Percentiles rank a stretch among this genome's conserved stretches.
phyloP scores from a whole-genome alignment of 208 protist species.

The Leishmania guyanensis region DNA sequence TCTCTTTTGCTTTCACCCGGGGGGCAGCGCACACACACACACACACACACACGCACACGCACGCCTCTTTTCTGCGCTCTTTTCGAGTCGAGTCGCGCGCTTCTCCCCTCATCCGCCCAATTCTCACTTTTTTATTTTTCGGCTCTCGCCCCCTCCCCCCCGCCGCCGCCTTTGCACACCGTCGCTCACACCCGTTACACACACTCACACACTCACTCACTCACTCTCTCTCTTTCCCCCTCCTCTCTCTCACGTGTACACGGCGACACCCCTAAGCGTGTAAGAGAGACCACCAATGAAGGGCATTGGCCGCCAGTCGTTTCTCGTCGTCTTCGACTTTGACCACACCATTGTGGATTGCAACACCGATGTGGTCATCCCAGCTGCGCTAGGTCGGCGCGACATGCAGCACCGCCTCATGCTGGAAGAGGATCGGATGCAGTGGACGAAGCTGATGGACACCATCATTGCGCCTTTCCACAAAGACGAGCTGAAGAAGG shows the following conservation, averaged over 20 bases:
- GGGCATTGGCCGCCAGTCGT: conserved; percentile 72
- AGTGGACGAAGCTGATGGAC: conserved; percentile 85
- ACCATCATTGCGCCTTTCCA: conserved; percentile 69
- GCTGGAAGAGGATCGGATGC: conserved; percentile 34
- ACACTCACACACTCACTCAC: too few relatives aligned
- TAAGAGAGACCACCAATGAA: conserved; percentile 9
- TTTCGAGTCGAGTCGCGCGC: too few relatives aligned
- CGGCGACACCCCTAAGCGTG: not conserved
- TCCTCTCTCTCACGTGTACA: not conserved
- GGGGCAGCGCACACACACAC: too few relatives aligned
- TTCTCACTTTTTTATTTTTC: too few relatives aligned
- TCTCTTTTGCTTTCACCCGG: too few relatives aligned
- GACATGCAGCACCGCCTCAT: conserved; percentile 39
- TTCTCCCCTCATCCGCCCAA: too few relatives aligned
- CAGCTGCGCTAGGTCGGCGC: conserved; percentile 48
- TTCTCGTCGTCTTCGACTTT: conserved; percentile 92
- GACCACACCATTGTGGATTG: conserved; percentile 88
- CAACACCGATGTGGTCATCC: conserved; percentile 87
- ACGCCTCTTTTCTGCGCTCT: too few relatives aligned
- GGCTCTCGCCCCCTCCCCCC: not conserved
- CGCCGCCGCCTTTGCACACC: not conserved
- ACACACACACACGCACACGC: too few relatives aligned
- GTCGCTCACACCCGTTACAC: not conserved
- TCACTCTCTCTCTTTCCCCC: too few relatives aligned
- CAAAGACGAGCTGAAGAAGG: conserved; percentile 44